Base-by-base conservation (phyloP, 345 rosid species). In the Syzygium grande region DNA sequence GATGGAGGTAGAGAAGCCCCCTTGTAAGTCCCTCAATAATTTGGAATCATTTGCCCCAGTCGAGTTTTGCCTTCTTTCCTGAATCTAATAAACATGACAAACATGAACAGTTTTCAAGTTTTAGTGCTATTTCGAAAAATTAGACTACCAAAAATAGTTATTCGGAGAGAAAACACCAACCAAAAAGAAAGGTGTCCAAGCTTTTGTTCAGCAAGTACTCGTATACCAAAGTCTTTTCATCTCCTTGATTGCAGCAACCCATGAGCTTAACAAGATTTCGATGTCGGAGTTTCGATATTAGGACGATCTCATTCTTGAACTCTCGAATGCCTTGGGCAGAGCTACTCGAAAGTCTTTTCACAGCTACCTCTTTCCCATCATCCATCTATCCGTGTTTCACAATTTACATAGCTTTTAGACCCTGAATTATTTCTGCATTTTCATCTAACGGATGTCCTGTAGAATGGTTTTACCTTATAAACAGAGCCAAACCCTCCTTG, bases 241-340 rank as follows among this genome's bases (percentile, higher is more conserved):
- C 95, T 61, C 91, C 90, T 86, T 95, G 90, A 83, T 88, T 85
- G 84, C 97, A 95, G 87, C 93, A 95, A 5, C 98, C 96, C 5
- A 93, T 84, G 55, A 95, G 92, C 38, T 87, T 94, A 84, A 96
- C 97, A 52, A 96, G 92, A 84, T 95, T 94, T 51, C 93, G 86
- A 88, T 96, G 97, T 86, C 93, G 96, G 49, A 96, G 91, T 86
- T 91, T 92, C 1, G 96, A 89, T 38, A 96, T 92, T 51, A 95
- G 89, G 23, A 88, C 59, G 17, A 95, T 93, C 85, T 96, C 97
- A 63, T 92, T 96, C 88, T 88, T 90, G 61, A 96, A 93, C 83
- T 96, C 95, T 84, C 89, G 87, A 0, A 90, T 55, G 10, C 98
- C 98, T 91, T 94, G 96, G 16, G 95, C 91, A 1, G 98, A 96